A percentile compares a stretch with the other conserved stretches of the same genome.
These are phyloP conservation scores for Diaporthe vaccinii DNA, from an alignment of 2,329 filamentous ascomycete genomes.

Conservation along the genomic window DNA sequence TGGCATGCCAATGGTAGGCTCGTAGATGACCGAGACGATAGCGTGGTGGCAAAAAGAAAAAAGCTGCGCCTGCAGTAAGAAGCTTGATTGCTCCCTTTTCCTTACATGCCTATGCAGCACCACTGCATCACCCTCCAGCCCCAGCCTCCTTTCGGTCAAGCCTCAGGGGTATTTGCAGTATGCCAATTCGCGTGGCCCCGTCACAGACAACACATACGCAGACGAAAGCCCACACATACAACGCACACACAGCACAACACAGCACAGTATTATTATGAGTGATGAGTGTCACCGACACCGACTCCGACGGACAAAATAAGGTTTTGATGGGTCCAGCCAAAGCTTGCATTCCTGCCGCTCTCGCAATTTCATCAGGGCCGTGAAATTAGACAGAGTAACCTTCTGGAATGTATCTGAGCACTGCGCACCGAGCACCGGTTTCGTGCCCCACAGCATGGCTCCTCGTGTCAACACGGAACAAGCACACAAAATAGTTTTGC, in stretches of 20 bases:
- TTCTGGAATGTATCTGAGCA: conserved; percentile 30
- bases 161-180: conserved; percentile 13
- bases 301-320: conserved; percentile 2
- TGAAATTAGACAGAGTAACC: conserved; percentile 30
- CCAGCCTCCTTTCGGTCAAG: conserved; percentile 29
- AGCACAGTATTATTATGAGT: not conserved
- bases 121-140: conserved; percentile 28
- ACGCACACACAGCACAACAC: not conserved
- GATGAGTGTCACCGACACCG: not conserved
- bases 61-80: conserved; percentile 10
- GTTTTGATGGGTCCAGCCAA: conserved; percentile 5
- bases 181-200: conserved; percentile 20
- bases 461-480: conserved; percentile 24
- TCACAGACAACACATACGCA: not conserved
- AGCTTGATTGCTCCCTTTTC: conserved; percentile 30
- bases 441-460: not conserved
- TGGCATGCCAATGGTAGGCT: not conserved
- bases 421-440: not conserved
- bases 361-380: conserved; percentile 1
- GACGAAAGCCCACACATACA: not conserved
- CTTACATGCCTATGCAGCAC: conserved; percentile 23
- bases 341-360: conserved; percentile 6
- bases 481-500: conserved; percentile 12
- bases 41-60: conserved; percentile 14
- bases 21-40: conserved; percentile 14